phyloP scores from a whole-genome alignment of 495 filamentous ascomycete genomes.

The Aspergillus bertholletiae region DNA sequence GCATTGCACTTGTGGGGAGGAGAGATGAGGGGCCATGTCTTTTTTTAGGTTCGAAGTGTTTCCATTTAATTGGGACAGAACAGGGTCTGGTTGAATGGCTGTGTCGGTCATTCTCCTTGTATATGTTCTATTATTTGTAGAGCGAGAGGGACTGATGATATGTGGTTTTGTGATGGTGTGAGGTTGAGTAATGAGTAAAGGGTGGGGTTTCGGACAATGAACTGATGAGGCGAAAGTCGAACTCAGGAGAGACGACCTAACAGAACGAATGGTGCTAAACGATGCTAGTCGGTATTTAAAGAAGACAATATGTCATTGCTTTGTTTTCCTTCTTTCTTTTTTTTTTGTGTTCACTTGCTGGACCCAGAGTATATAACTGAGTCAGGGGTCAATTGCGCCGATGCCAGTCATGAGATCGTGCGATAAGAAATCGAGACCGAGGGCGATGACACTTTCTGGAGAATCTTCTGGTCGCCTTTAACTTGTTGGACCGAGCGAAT shows the following conservation, averaged over 20 bases:
- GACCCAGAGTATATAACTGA: too few relatives aligned
- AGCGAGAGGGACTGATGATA: too few relatives aligned
- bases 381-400: background rate
- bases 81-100: background rate
- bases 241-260: too few relatives aligned
- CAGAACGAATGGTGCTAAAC: too few relatives aligned
- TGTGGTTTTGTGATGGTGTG: too few relatives aligned
- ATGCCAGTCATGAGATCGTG: background rate
- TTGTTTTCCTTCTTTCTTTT: background rate
- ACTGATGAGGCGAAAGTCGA: too few relatives aligned
- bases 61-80: background rate
- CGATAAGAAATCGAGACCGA: background rate
- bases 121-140: background rate
- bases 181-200: too few relatives aligned
- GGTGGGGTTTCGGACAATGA: too few relatives aligned
- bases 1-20: background rate
- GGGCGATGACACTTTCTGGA: background rate
- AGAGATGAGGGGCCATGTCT: background rate
- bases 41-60: background rate
- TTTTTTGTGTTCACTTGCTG: background rate
- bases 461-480: slow-evolving; percentile 12
- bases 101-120: background rate
- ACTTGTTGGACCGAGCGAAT: background rate
- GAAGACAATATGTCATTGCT: too few relatives aligned
- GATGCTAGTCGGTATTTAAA: too few relatives aligned